Conservation (phyloP, 139 green algal species). For the Yamagishiella unicocca region DNA sequence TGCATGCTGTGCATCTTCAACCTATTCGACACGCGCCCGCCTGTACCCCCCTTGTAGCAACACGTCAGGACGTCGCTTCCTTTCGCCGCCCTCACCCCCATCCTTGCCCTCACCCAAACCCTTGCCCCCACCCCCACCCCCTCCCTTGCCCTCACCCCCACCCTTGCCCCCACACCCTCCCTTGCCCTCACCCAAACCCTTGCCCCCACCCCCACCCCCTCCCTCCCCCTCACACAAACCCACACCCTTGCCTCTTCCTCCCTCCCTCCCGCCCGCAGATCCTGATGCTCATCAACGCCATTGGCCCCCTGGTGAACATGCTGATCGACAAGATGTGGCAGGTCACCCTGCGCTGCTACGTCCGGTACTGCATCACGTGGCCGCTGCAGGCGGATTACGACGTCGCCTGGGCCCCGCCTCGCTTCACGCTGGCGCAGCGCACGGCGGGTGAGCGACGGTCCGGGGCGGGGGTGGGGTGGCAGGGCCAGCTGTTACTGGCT, state of each 20-base stretch:
- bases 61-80: too few relatives aligned
- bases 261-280: constrained; percentile 16
- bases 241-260: background rate
- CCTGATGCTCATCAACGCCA: constrained; percentile 35
- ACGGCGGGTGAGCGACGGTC: constrained; percentile 24
- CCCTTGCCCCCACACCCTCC: background rate
- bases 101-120: too few relatives aligned
- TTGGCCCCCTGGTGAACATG: constrained; percentile 36
- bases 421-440: constrained; percentile 61
- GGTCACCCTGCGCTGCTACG: constrained; percentile 30
- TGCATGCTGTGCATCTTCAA: too few relatives aligned
- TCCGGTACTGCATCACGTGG: constrained; percentile 38
- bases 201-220: background rate
- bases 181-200: background rate
- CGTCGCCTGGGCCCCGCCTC: constrained; percentile 41
- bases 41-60: too few relatives aligned
- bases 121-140: background rate
- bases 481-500: background rate
- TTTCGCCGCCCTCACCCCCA: too few relatives aligned
- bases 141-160: too few relatives aligned
- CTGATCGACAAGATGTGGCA: background rate
- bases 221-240: background rate
- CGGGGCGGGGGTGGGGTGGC: background rate
- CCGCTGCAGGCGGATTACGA: constrained; percentile 57
- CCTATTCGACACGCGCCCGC: too few relatives aligned